phyloP scores from a whole-genome alignment of 441 rosid species.

The Erysimum cheiri region DNA sequence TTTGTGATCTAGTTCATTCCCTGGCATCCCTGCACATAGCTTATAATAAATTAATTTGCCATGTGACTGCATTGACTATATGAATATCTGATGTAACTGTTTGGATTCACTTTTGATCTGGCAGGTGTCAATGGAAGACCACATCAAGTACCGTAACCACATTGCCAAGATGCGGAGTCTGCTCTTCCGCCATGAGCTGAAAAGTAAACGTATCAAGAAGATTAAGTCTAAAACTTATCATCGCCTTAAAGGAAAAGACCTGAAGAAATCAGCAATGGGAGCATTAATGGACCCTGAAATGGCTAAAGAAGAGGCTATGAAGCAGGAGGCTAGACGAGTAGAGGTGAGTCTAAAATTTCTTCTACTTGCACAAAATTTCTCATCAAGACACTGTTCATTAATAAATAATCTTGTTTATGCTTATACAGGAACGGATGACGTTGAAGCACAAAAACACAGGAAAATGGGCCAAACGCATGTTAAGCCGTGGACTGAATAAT shows the following conservation, averaged over 20 bases:
- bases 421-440: constrained; percentile 81
- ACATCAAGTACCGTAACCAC: constrained; percentile 58
- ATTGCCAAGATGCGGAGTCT: constrained; percentile 87
- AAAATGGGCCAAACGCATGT: constrained; percentile 81
- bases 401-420: constrained; percentile 21
- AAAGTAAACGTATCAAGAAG: constrained; percentile 81
- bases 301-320: constrained; percentile 80
- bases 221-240: constrained; percentile 95
- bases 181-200: constrained; percentile 86
- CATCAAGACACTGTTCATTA: not conserved
- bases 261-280: constrained; percentile 52
- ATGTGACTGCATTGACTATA: constrained; percentile 3
- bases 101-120: constrained; percentile 27
- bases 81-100: constrained; percentile 21
- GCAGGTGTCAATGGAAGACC: constrained; percentile 86
- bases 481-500: constrained; percentile 69
- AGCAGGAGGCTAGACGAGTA: constrained; percentile 78
- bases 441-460: constrained; percentile 80
- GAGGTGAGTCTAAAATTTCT: constrained; percentile 57
- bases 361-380: not conserved
- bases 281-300: constrained; percentile 80
- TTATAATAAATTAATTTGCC: not conserved
- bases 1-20: constrained; percentile 37
- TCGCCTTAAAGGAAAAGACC: constrained; percentile 76
- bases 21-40: not conserved